phyloP scores from a whole-genome alignment of 768 basidiomycete species.

The Macrolepiota dolichaula region DNA sequence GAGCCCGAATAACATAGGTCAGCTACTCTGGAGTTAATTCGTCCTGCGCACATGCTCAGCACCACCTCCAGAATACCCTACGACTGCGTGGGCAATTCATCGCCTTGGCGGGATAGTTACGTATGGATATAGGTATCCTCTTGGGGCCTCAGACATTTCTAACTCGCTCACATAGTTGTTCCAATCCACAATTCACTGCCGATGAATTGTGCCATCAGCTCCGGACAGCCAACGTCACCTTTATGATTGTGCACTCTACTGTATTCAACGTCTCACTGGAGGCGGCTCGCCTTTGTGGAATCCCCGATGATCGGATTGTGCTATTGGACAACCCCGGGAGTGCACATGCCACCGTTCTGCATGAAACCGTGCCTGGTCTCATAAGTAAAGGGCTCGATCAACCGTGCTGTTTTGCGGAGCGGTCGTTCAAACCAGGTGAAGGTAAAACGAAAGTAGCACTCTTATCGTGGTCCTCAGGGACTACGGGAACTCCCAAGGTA shows the following conservation, averaged over 20 bases:
- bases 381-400: constrained; percentile 22
- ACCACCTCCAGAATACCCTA: constrained; percentile 34
- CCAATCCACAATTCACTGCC: constrained; percentile 51
- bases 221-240: constrained; percentile 33
- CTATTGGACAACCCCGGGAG: constrained; percentile 31
- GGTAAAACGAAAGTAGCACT: constrained; percentile 59
- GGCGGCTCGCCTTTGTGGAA: constrained; percentile 33
- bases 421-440: constrained; percentile 44
- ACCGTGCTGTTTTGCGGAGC: constrained; percentile 34
- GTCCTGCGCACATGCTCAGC: neutral
- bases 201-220: constrained; percentile 54
- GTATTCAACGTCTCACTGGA: constrained; percentile 37
- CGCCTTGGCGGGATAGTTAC: constrained; percentile 49
- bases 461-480: constrained; percentile 65
- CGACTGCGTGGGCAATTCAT: constrained; percentile 48
- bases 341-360: neutral
- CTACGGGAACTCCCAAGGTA: constrained; percentile 66
- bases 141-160: neutral
- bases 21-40: neutral
- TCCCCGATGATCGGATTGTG: constrained; percentile 44
- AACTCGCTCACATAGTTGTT: constrained; percentile 34
- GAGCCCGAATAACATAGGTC: constrained; percentile 55
- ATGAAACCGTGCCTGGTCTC: constrained; percentile 22
- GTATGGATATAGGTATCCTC: constrained; percentile 26
- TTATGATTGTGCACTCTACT: constrained; percentile 46